Percentiles rank a stretch among this genome's conserved stretches.
Evolutionary conservation across 2,329 filamentous ascomycete species (phyloP).

Genomic region (Cercospora sp.): DNA sequence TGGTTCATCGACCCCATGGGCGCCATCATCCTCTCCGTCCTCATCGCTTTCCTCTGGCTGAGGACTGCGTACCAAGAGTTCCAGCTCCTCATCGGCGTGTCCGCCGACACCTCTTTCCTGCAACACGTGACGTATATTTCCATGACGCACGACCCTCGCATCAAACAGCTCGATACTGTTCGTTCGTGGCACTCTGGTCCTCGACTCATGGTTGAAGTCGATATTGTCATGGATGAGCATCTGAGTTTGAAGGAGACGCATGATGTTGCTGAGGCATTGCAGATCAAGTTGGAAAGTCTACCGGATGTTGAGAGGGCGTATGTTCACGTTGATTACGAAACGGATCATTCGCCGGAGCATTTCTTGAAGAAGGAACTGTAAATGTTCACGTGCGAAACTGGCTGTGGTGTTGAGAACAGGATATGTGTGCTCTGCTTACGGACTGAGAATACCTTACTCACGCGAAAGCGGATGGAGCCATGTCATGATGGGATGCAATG

Average conservation of each 20-base stretch:
- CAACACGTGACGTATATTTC: slow-evolving; percentile 95
- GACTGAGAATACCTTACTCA: neutral
- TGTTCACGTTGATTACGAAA: slow-evolving; percentile 97
- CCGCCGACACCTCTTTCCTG: slow-evolving; percentile 79
- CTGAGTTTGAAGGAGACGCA: slow-evolving; percentile 76
- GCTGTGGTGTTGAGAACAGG: too few species aligned
- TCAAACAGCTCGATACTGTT: slow-evolving; percentile 90
- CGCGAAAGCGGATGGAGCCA: neutral
- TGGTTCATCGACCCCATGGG: slow-evolving; percentile 98
- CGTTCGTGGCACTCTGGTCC: slow-evolving; percentile 89
- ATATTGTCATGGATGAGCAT: slow-evolving; percentile 85
- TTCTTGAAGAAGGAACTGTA: slow-evolving; percentile 66
- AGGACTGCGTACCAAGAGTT: slow-evolving; percentile 87
- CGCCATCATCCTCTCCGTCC: slow-evolving; percentile 75
- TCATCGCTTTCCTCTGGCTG: slow-evolving; percentile 81
- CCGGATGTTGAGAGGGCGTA: slow-evolving; percentile 92
- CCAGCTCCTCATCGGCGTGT: slow-evolving; percentile 84
- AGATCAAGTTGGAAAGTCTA: slow-evolving; percentile 88
- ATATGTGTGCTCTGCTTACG: neutral
- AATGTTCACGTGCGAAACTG: neutral
- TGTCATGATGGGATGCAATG: neutral
- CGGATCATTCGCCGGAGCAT: slow-evolving; percentile 89
- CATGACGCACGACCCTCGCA: slow-evolving; percentile 81
- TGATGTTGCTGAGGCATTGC: slow-evolving; percentile 89
- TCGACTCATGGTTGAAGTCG: slow-evolving; percentile 89